Conservation (phyloP, 768 basidiomycete genomes). For the Suillus occidentalis region DNA sequence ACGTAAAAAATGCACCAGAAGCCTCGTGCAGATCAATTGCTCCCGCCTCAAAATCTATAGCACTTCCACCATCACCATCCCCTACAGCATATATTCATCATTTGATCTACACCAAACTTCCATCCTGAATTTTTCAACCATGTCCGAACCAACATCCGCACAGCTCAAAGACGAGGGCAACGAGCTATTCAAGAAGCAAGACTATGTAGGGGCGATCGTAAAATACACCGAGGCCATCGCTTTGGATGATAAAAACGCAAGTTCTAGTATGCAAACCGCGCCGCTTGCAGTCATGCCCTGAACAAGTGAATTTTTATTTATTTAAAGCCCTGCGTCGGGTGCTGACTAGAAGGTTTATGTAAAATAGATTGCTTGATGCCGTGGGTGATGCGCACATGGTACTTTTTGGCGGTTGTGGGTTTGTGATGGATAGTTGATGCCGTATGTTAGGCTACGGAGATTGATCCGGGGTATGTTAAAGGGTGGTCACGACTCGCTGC, state of each 20-base stretch:
- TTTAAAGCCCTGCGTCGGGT: neutral
- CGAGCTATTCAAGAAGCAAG: slow-evolving; percentile 32
- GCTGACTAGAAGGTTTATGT: neutral
- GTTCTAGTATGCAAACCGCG: slow-evolving; percentile 46
- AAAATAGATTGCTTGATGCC: slow-evolving; percentile 10
- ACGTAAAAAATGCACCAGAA: neutral
- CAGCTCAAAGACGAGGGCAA: slow-evolving; percentile 44
- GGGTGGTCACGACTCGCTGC: slow-evolving; percentile 42
- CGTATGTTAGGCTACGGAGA: slow-evolving; percentile 33
- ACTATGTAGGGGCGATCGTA: slow-evolving; percentile 35
- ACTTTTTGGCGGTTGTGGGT: no score
- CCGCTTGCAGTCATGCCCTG: slow-evolving; percentile 39
- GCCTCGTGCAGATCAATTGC: neutral
- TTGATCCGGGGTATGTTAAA: slow-evolving; percentile 43
- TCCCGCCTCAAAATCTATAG: neutral
- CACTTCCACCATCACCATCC: neutral
- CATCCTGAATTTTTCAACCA: neutral
- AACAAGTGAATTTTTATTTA: slow-evolving; percentile 30
- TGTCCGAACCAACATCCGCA: slow-evolving; percentile 5
- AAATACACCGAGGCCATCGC: slow-evolving; percentile 46
- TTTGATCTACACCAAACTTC: neutral
- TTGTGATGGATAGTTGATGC: neutral
- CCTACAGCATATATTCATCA: neutral
- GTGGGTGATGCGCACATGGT: slow-evolving; percentile 6
- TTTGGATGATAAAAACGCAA: slow-evolving; percentile 36